phyloP scores from a whole-genome alignment of 148 eudicot species.

The Rhododendron ovatum region DNA sequence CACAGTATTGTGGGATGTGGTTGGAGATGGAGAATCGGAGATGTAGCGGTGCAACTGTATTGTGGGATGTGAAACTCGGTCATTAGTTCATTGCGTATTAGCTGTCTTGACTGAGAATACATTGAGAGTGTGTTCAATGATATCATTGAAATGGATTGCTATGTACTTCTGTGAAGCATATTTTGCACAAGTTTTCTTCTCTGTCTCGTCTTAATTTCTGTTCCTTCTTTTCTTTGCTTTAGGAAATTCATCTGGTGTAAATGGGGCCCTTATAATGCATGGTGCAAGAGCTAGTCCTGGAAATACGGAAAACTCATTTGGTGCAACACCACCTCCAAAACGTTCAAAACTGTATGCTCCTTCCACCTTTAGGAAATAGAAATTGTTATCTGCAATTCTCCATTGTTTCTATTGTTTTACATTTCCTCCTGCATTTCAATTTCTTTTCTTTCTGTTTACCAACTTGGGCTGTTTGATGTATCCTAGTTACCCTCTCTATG shows the following conservation, averaged over 20 bases:
- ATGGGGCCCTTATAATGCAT: constrained; percentile 17
- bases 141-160: background rate
- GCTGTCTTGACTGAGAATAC: background rate
- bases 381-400: constrained; percentile 8
- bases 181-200: background rate
- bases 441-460: background rate
- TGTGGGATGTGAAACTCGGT: background rate
- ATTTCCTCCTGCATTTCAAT: background rate
- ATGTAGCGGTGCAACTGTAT: no score
- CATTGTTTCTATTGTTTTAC: background rate
- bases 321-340: constrained; percentile 39
- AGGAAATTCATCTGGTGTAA: constrained; percentile 18
- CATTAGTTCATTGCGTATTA: background rate
- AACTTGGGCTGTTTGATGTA: constrained; percentile 4
- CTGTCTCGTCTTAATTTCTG: background rate
- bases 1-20: no score
- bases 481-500: background rate
- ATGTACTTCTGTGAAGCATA: background rate
- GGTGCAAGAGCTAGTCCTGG: constrained; percentile 25
- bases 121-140: background rate
- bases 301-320: constrained; percentile 21
- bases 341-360: constrained; percentile 50
- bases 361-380: background rate
- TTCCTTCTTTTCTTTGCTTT: constrained; percentile 1
- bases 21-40: no score